Evolutionary conservation across 2,329 filamentous ascomycete species (phyloP).

Genomic region (Xylaria sp.): DNA sequence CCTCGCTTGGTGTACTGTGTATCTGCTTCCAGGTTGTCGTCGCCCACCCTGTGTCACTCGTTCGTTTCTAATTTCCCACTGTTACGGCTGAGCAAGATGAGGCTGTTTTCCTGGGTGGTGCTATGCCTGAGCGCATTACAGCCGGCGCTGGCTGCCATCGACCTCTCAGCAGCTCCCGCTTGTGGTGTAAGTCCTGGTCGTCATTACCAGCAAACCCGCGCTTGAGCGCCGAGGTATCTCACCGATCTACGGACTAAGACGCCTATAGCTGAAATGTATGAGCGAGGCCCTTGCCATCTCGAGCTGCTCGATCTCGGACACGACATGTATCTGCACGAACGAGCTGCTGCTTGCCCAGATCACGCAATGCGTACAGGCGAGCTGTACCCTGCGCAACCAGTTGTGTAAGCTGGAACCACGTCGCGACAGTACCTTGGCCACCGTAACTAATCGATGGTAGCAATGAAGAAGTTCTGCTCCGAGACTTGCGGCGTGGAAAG

Average conservation of each 20-base stretch:
- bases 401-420: conserved; percentile 20
- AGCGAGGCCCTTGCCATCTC: conserved; percentile 11
- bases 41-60: conserved; percentile 13
- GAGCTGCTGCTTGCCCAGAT: conserved; percentile 25
- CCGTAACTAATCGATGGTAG: conserved; percentile 19
- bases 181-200: conserved; percentile 28
- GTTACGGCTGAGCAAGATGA: conserved; percentile 18
- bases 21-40: conserved; percentile 15
- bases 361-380: conserved; percentile 29
- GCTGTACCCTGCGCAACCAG: conserved; percentile 33
- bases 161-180: conserved; percentile 18
- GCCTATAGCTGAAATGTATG: conserved; percentile 24
- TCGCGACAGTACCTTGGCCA: neutral
- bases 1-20: conserved; percentile 1
- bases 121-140: conserved; percentile 22
- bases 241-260: conserved; percentile 8
- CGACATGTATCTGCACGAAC: conserved; percentile 32
- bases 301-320: conserved; percentile 21
- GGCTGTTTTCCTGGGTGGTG: conserved; percentile 19
- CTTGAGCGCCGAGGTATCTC: neutral
- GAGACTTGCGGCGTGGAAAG: conserved; percentile 31
- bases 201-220: neutral
- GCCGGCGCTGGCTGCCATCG: conserved; percentile 23
- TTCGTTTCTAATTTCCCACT: conserved; percentile 4
- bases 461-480: conserved; percentile 35